Conservation (phyloP, 2,329 filamentous ascomycete species). For the Aspergillus niger region DNA sequence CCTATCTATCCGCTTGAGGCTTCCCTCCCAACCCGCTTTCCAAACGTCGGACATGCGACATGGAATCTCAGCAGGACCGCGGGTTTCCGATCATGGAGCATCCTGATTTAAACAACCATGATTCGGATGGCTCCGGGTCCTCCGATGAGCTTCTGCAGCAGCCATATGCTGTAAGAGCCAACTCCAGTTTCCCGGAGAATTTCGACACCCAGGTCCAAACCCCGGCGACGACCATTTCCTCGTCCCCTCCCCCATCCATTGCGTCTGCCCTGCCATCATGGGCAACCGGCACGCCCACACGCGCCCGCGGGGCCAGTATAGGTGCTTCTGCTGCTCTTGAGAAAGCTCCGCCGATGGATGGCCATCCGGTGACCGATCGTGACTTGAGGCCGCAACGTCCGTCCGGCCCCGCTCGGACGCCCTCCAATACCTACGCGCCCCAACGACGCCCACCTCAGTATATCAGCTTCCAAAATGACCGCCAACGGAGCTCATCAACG, state of each 20-base stretch:
- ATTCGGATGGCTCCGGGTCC: conserved; percentile 46
- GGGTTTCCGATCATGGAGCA: conserved; percentile 45
- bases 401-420: conserved; percentile 68
- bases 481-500: conserved; percentile 59
- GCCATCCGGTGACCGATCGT: conserved; percentile 29
- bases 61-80: conserved; percentile 25
- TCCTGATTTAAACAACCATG: conserved; percentile 42
- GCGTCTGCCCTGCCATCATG: conserved; percentile 36
- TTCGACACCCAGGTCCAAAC: conserved; percentile 35
- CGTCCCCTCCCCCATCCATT: conserved; percentile 35
- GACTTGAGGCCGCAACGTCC: conserved; percentile 64
- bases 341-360: conserved; percentile 32
- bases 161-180: conserved; percentile 34
- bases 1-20: conserved; percentile 27
- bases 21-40: conserved; percentile 20
- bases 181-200: conserved; percentile 34
- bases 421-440: conserved; percentile 76
- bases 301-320: conserved; percentile 47
- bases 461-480: conserved; percentile 49
- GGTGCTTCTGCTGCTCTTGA: conserved; percentile 48
- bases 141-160: conserved; percentile 44
- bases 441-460: conserved; percentile 57
- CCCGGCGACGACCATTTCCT: conserved; percentile 35
- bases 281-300: conserved; percentile 37
- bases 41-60: conserved; percentile 17